Base-by-base conservation (phyloP, 2,329 filamentous ascomycete species). In the Colletotrichum shisoi region DNA sequence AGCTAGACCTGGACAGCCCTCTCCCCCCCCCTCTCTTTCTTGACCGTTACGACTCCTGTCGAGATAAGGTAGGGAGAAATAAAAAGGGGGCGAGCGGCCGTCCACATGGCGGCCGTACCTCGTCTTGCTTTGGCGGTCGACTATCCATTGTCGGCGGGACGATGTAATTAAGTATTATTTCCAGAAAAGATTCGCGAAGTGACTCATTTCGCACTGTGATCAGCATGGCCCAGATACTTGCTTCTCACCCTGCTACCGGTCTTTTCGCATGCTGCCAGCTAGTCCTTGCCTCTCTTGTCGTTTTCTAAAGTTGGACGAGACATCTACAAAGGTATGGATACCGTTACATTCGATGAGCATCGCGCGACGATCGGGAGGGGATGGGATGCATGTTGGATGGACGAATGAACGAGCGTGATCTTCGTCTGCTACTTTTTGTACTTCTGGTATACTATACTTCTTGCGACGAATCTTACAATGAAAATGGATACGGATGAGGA, bases 291-390 rank as follows among this genome's bases (percentile, higher is more conserved):
- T 17, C 61, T 48, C 62, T 42, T 53, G 58, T 48, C 57, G 45
- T 49, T 59, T 58, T 54, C 19, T 8, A 39, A 54, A n/a, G 12
- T 56, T 37, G 51, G 15, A 48, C 21, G 17, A 27, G 31, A 37
- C 37, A 3, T 67, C 49, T 21, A 45, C 27, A 27, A 42, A 53
- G 34, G 64, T 51, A 44, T 27, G 53, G 48, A 54, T 49, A 64
- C 61, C 61, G 64, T 67, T 67, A 45, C 53, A 67, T 59, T 67
- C 64, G 54, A 64, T 59, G 42, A 42, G 37, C 48, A 67, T 31
- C 39, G 54, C 17, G 54, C 49, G 64, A 64, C 61, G 61, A 67
- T 67, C 64, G 54, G 37, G 34, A 59, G 61, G 64, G 48, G 64
- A 59, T 49, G 45, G 13, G 31, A 39, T 31, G 61, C 42, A 40